Evolutionary conservation across 2,329 filamentous ascomycete species (phyloP), one percentile per base, ranked within the genome.

Genomic region (Fusarium devonianum): DNA sequence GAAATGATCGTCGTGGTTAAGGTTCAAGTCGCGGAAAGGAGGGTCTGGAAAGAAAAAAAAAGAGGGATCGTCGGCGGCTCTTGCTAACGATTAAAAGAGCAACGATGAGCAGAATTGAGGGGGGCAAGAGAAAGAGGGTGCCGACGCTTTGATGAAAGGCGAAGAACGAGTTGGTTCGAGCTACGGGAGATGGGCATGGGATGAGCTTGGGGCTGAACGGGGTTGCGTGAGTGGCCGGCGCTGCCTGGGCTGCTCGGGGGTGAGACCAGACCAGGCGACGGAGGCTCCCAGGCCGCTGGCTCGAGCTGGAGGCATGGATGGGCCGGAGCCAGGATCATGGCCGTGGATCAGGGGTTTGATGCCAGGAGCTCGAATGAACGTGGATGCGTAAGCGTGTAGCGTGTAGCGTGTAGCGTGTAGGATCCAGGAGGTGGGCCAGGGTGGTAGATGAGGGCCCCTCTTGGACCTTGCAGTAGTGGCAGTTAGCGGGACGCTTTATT

Each of bases 401-500:
- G n/a, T n/a, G n/a, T n/a, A n/a, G n/a, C n/a, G n/a, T n/a, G n/a
- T n/a, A n/a, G n/a, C n/a, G 18, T 30, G 46, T 43, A 37, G 32
- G 23, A 19, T 14, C 18, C n/a, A 12, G 22, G 30, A 18, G 43
- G 34, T 30, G 23, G 37, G 30, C 49, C 56, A 54, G 53, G 53
- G 56, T n/a, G n/a, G 50, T 47, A 35, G 55, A 50, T 43, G 56
- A 35, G 17, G 35, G 42, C 45, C 46, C 45, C 42, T 44, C 39
- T 36, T 39, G 56, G 60, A n/a, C n/a, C 53, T 54, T 65, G 63
- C 63, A 65, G 56, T 60, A 60, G 56, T 37, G 26, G 28, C 26
- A 29, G 16, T 60, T 65, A 65, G 63, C 56, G 61, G 42, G 49
- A 30, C 57, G 63, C 54, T 62, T 65, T 65, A 65, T 66, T 64